phyloP scores from a whole-genome alignment of 164 flowering plant species.

The Tinospora cordifolia region DNA sequence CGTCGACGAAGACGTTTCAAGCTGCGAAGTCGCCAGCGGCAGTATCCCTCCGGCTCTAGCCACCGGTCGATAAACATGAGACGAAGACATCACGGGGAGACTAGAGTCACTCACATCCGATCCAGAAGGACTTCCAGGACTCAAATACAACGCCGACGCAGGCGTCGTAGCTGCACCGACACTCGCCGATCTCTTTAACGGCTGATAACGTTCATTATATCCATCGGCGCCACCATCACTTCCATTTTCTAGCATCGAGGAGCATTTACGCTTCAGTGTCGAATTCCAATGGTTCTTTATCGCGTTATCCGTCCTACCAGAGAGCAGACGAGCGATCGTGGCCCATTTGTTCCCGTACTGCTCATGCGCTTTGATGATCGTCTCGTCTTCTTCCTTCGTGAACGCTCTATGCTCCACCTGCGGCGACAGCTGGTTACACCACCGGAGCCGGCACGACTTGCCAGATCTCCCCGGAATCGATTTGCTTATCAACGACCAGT shows the following conservation, averaged over 20 bases:
- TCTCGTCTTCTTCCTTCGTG: slow-evolving; percentile 67
- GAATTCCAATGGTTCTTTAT: slow-evolving; percentile 92
- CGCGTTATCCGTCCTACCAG: slow-evolving; percentile 87
- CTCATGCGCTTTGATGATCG: slow-evolving; percentile 58
- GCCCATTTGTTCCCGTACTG: slow-evolving; percentile 85
- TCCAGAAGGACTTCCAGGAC: slow-evolving; percentile 55
- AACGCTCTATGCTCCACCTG: slow-evolving; percentile 79
- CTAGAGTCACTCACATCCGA: slow-evolving; percentile 68
- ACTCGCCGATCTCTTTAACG: slow-evolving; percentile 49
- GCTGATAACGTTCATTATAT: slow-evolving; percentile 16
- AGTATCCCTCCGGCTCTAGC: slow-evolving; percentile 29
- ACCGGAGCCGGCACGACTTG: slow-evolving; percentile 79
- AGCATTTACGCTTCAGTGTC: slow-evolving; percentile 66
- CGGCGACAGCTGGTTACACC: slow-evolving; percentile 91
- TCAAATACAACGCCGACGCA: slow-evolving; percentile 24
- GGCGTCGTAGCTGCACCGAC: slow-evolving; percentile 27
- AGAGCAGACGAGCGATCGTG: slow-evolving; percentile 64
- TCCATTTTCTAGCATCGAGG: slow-evolving; percentile 25
- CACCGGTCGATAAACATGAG: slow-evolving; percentile 38
- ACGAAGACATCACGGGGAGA: slow-evolving; percentile 17
- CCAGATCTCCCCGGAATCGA: slow-evolving; percentile 88
- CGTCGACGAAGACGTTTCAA: slow-evolving; percentile 21
- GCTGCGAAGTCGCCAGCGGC: slow-evolving; percentile 15
- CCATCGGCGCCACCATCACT: background rate
- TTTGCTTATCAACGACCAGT: slow-evolving; percentile 81